Evolutionary conservation across 371 early-diverging fungal species (phyloP), one percentile per base, ranked within the genome.

Genomic region (Mortierella sp.): DNA sequence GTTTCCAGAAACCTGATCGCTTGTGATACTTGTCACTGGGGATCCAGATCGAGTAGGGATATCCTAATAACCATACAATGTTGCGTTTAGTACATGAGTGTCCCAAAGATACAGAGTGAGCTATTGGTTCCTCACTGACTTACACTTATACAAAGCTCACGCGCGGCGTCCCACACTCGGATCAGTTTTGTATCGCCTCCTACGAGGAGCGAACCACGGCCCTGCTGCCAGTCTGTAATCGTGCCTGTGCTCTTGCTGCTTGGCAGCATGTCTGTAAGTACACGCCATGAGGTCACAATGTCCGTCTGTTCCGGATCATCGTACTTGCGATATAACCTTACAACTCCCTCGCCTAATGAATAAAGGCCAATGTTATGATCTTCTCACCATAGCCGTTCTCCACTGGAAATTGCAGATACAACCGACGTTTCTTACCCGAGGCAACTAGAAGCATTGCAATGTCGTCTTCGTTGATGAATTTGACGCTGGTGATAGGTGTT

Each of bases 391-490:
- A n/a, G n/a, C n/a, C n/a, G n/a, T n/a, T n/a, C n/a, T n/a, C n/a
- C n/a, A n/a, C n/a, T n/a, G n/a, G n/a, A n/a, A n/a, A n/a, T n/a
- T n/a, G n/a, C n/a, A n/a, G 29, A 21, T 29, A 41, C 9, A 17
- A 12, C 13, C 68, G 51, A 45, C 50, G 7, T 10, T 7, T 34
- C 34, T 54, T 83, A 89, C 91, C 89, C 66, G 93, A 90, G 14
- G 90, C 97, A 7, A 90, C 91, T 48, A 94, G 68, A 52, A 97
- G 81, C 77, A 95, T 74, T 12, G 93, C 89, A 28, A 88, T 83
- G 63, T 95, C 95, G 45, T 94, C 92, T 74, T 97, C 96, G 74
- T 98, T 97, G 22, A 97, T 87, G 60, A 96, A 89, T 49, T 92
- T 89, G 71, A 97, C 61, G 54, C 88, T 88, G 0, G 94, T 88